phyloP scores from a whole-genome alignment of 805 yeast species.

The Ogataea angusta region DNA sequence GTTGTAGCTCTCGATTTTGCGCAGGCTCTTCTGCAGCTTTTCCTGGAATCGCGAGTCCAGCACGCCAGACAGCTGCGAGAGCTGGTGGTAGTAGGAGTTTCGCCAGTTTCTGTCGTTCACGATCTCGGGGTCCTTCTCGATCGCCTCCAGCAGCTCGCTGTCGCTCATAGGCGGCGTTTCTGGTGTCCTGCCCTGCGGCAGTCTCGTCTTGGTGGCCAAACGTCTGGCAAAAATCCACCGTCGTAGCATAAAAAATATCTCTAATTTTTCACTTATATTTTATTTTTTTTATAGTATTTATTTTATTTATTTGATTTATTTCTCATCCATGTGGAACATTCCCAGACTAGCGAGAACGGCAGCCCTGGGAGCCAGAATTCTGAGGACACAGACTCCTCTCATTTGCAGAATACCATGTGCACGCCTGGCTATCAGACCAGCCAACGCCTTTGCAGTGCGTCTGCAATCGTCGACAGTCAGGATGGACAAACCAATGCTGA shows the following conservation, averaged over 20 bases:
- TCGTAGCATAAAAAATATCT: slow-evolving; percentile 3
- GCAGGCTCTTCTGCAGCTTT: slow-evolving; percentile 22
- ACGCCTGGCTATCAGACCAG: no score
- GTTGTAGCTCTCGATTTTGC: slow-evolving; percentile 27
- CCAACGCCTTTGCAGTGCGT: background rate
- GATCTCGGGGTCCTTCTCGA: slow-evolving; percentile 6
- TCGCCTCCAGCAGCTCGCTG: slow-evolving; percentile 6
- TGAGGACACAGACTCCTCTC: no score
- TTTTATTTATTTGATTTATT: background rate
- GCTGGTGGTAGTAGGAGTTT: slow-evolving; percentile 16
- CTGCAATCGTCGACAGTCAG: slow-evolving; percentile 33
- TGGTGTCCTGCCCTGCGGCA: background rate
- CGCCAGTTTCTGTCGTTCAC: slow-evolving; percentile 17
- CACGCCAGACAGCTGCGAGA: slow-evolving; percentile 18
- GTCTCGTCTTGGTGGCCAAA: slow-evolving; percentile 1
- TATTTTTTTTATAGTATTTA: no score
- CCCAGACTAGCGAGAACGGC: background rate
- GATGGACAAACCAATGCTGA: slow-evolving; percentile 71
- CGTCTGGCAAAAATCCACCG: slow-evolving; percentile 2
- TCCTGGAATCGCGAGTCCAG: slow-evolving; percentile 20
- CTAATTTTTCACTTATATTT: slow-evolving; percentile 8
- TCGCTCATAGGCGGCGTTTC: slow-evolving; percentile 3
- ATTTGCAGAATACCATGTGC: no score
- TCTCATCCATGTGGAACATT: background rate
- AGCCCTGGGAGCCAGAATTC: background rate